Evolutionary conservation across 2,329 filamentous ascomycete species (phyloP).

Genomic region (Claviceps humidiphila): DNA sequence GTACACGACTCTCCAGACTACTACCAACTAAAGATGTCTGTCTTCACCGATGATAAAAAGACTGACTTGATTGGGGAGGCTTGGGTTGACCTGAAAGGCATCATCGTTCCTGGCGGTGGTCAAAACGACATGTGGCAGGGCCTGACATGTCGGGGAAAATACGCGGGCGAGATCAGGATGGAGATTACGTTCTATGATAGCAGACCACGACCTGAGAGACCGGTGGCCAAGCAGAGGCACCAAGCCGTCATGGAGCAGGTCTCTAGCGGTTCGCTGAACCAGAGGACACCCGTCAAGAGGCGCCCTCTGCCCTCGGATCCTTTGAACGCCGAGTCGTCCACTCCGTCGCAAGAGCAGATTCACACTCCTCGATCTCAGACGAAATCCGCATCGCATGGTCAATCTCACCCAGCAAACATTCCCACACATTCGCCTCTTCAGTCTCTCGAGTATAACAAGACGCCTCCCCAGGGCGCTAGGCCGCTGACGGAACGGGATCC

Average conservation of each 20-base stretch:
- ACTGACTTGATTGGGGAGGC: conserved; percentile 93
- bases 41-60: conserved; percentile 98
- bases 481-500: conserved; percentile 16
- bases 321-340: conserved; percentile 39
- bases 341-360: conserved; percentile 23
- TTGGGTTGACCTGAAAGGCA: conserved; percentile 70
- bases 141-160: conserved; percentile 80
- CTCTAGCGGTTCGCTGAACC: conserved; percentile 25
- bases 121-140: conserved; percentile 88
- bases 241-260: conserved; percentile 24
- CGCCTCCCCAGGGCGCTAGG: conserved; percentile 17
- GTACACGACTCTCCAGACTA: conserved; percentile 97
- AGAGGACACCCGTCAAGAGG: conserved; percentile 58
- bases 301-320: conserved; percentile 75
- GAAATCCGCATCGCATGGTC: conserved; percentile 21
- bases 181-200: conserved; percentile 95
- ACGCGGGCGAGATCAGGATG: conserved; percentile 85
- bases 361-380: conserved; percentile 35
- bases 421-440: conserved; percentile 41
- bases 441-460: conserved; percentile 33
- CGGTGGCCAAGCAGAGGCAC: conserved; percentile 39
- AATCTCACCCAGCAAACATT: conserved; percentile 20
- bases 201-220: conserved; percentile 67
- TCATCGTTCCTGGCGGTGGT: conserved; percentile 78
- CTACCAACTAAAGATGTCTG: conserved; percentile 83